Evolutionary conservation across 176 grass and related monocot genomes (phyloP).

Genomic region (Avena insularis): DNA sequence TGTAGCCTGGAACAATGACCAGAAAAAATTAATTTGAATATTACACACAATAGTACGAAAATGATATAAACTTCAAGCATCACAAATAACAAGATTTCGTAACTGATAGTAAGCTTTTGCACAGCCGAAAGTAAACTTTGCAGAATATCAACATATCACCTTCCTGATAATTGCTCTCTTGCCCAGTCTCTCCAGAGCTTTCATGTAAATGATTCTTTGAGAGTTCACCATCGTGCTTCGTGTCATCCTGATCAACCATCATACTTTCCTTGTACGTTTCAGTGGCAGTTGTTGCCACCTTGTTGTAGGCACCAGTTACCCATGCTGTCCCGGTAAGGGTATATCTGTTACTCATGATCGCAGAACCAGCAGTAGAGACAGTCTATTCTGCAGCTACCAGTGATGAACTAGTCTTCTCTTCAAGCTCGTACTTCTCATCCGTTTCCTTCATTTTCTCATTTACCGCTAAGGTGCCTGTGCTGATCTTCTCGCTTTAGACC

Average conservation of each 20-base stretch:
- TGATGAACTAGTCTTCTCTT: slow-evolving; percentile 80
- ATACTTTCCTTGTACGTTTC: slow-evolving; percentile 53
- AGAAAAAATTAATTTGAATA: no score
- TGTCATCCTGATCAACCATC: slow-evolving; percentile 45
- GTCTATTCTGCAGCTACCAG: slow-evolving; percentile 76
- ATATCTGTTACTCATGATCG: slow-evolving; percentile 83
- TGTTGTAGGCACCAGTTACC: slow-evolving; percentile 81
- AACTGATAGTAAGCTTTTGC: no score
- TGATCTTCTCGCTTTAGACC: slow-evolving; percentile 84
- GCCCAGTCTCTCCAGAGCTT: not conserved
- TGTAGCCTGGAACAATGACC: no score
- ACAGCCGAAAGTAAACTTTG: no score
- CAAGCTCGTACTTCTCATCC: slow-evolving; percentile 88
- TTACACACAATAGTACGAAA: no score
- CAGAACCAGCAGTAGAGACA: slow-evolving; percentile 67
- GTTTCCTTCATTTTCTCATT: slow-evolving; percentile 90
- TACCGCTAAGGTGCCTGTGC: slow-evolving; percentile 54
- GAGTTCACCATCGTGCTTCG: not conserved
- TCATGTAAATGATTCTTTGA: no score
- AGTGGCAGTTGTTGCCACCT: slow-evolving; percentile 58
- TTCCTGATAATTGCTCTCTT: slow-evolving; percentile 43
- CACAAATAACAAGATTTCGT: no score
- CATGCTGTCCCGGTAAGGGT: slow-evolving; percentile 67
- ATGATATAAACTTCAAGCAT: no score
- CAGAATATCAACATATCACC: not conserved